Percentiles rank a stretch among this genome's conserved stretches.
phyloP scores from a whole-genome alignment of 2,329 filamentous ascomycete genomes.

The Hypoxylon sp. region DNA sequence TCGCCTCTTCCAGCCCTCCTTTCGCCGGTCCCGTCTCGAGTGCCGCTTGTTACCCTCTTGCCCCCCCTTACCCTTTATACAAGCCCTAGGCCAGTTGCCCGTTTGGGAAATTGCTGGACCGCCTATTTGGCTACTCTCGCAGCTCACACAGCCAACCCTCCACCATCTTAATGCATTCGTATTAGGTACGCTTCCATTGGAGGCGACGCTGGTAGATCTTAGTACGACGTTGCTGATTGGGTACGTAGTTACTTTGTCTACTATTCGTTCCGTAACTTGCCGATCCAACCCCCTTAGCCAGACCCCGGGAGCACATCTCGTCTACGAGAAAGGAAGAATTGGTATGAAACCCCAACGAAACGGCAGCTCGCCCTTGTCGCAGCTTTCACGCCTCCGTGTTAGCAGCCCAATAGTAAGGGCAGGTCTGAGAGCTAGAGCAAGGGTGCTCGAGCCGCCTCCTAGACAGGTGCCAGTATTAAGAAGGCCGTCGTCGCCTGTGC shows the following conservation, averaged over 20 bases:
- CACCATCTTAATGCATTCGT: conserved; percentile 8
- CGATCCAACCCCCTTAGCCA: conserved; percentile 22
- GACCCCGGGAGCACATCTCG: conserved; percentile 17
- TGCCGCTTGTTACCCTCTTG: conserved; percentile 1
- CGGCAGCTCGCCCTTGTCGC: conserved; percentile 37
- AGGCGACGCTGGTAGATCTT: conserved; percentile 18
- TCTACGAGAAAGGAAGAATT: conserved; percentile 21
- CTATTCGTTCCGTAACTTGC: conserved; percentile 38
- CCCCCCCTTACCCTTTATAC: conserved; percentile 22
- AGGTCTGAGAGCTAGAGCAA: conserved; percentile 25
- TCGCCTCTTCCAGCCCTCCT: too few species aligned
- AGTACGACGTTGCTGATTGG: conserved; percentile 24
- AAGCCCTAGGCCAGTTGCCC: conserved; percentile 26
- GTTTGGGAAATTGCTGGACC: conserved; percentile 31
- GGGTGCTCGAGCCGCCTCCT: conserved; percentile 36
- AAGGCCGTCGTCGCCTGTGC: conserved; percentile 34
- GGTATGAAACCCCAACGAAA: conserved; percentile 45
- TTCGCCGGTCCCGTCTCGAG: too few species aligned
- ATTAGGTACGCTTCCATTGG: conserved; percentile 19
- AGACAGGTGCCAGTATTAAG: conserved; percentile 40
- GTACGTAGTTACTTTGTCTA: conserved; percentile 10
- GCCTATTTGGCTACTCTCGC: conserved; percentile 5
- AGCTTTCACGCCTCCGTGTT: conserved; percentile 34
- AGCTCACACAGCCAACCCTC: not conserved
- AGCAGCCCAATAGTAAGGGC: conserved; percentile 36